Conservation (phyloP, 768 basidiomycete species). For the Lactarius deliciosus region DNA sequence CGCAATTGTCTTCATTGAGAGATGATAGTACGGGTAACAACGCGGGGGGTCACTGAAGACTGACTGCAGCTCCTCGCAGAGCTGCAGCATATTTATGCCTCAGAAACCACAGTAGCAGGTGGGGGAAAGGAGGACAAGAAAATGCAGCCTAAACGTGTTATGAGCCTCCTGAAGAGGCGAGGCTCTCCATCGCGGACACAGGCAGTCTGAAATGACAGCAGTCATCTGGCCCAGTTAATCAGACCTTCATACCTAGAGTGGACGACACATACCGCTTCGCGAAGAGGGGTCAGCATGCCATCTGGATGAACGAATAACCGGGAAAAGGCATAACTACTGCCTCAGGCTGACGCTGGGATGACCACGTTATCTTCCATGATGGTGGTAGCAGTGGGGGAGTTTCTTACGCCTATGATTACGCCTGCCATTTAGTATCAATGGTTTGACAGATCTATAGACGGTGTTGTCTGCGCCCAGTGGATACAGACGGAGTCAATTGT, state of each 20-base stretch:
- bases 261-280: background rate
- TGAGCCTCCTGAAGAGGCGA: background rate
- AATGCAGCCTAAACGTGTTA: background rate
- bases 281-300: background rate
- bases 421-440: no score
- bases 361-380: background rate
- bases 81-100: conserved; percentile 5
- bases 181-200: background rate
- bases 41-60: background rate
- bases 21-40: background rate
- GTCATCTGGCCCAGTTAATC: background rate
- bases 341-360: background rate
- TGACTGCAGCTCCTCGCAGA: background rate
- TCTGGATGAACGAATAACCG: background rate
- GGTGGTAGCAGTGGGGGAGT: background rate
- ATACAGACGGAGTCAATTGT: background rate
- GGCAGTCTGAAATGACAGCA: background rate
- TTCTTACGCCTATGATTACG: background rate
- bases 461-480: background rate
- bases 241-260: background rate
- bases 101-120: background rate
- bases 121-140: background rate
- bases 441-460: background rate
- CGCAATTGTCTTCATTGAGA: conserved; percentile 2
- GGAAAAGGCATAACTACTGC: background rate